These are phyloP conservation scores for Rhodosporidiobolus odoratus DNA, from an alignment of 768 basidiomycete genomes.

Conservation along the genomic window DNA sequence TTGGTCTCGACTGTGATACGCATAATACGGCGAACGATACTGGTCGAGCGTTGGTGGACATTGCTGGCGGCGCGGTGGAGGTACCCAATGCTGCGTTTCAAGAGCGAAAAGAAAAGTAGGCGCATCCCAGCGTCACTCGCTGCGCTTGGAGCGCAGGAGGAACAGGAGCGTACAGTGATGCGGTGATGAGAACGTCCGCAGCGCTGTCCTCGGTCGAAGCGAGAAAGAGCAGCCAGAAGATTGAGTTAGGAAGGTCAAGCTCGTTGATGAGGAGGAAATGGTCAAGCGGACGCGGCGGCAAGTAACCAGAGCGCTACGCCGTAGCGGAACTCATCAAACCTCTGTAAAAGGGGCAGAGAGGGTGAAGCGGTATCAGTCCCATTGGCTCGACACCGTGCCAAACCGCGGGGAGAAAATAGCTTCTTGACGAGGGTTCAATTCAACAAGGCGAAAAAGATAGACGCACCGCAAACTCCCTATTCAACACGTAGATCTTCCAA, in stretches of 20 bases:
- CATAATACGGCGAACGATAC: conserved; percentile 14
- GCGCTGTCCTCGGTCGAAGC: not conserved
- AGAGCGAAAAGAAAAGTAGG: not conserved
- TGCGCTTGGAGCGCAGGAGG: not conserved
- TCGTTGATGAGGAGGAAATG: not conserved
- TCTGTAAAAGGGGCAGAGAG: no score
- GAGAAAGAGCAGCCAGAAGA: no score
- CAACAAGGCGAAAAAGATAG: not conserved
- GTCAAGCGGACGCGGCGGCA: not conserved
- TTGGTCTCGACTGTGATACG: not conserved
- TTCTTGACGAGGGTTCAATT: not conserved
- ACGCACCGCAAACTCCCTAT: conserved; percentile 9
- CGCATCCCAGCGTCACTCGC: not conserved
- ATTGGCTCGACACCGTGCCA: no score
- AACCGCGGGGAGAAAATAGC: no score
- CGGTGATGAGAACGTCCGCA: conserved; percentile 28
- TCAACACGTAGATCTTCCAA: conserved; percentile 8
- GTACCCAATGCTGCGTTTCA: not conserved
- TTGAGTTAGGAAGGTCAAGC: not conserved
- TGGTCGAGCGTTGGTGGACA: not conserved
- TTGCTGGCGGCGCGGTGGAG: not conserved
- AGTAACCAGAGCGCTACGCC: not conserved
- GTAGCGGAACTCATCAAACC: conserved; percentile 7
- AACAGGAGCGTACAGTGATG: conserved; percentile 1
- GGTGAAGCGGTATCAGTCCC: not conserved